Base-by-base conservation (phyloP, 148 eudicot species). In the Pharnaceum exiguum region DNA sequence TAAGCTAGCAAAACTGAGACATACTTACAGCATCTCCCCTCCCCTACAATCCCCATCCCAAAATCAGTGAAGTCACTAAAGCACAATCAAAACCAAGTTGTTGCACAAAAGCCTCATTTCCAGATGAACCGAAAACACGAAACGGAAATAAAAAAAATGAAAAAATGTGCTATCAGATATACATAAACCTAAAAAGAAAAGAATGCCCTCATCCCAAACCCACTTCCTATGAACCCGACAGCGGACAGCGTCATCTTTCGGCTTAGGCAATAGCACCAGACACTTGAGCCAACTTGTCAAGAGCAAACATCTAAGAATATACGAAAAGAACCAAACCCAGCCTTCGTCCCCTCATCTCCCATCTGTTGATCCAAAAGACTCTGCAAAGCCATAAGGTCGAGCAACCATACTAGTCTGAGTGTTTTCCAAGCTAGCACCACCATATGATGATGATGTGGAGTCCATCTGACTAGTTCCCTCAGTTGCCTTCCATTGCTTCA, bases 401-500 rank as follows among this genome's bases (percentile, higher is more conserved):
- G 83, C 82, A 0, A 95, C 94, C 55, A 91, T 87, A 46, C 97
- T 90, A 4, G 87, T 90, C 48, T 79, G 85, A 1, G 96, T 84
- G 53, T 91, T 91, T 38, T 87, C 97, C 49, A 67, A 51, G 55
- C 95, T 78, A 4, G 89, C 76, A 11, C 79, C 76, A 11, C 79
- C 70, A 0, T 84, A 86, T 13, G 90, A 85, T 7, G 93, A 86
- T 0, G 95, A 78, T 4, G 93, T 71, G 45, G 75, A 67, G 55
- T 87, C 97, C 66, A 57, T 37, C 37, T 72, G 75, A 57, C 87
- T 85, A 6, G 68, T 78, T 21, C 84, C 97, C 68, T 87, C 97
- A 17, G 83, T 73, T 10, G 77, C 96, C 70, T 91, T 95, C 97
- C 97, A 84, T 60, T 79, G 80, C 72, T 91, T 91, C 1, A 91